Evolutionary conservation across 1,284 basidiomycete species (phyloP).

Genomic region (Cutaneotrichosporon cavernicola): DNA sequence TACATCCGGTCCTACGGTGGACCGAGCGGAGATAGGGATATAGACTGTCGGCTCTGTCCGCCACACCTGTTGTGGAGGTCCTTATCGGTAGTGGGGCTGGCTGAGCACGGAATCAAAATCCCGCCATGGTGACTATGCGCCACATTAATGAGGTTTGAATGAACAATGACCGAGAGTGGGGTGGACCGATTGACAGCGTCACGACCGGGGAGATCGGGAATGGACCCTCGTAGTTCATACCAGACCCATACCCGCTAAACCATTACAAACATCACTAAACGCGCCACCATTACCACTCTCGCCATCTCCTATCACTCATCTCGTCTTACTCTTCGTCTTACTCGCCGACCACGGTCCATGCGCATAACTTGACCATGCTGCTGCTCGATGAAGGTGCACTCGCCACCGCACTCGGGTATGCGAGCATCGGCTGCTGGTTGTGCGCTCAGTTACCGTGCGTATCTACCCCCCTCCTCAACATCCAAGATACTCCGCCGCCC

Average conservation of each 20-base stretch:
- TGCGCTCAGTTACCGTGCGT: slow-evolving; percentile 88
- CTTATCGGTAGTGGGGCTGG: too few species aligned
- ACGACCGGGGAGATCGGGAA: too few species aligned
- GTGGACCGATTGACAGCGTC: too few species aligned
- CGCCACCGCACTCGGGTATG: slow-evolving; percentile 58
- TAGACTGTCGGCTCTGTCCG: too few species aligned
- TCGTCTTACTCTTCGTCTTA: background rate
- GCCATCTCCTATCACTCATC: background rate
- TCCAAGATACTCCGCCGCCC: background rate
- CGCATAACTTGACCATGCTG: slow-evolving; percentile 10
- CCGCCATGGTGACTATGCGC: too few species aligned
- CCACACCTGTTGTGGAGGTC: too few species aligned
- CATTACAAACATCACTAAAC: background rate
- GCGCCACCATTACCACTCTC: background rate
- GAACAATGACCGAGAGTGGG: too few species aligned
- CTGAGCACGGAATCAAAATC: too few species aligned
- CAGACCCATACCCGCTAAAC: background rate
- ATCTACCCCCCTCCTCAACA: background rate
- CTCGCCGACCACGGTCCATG: background rate
- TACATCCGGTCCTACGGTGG: too few species aligned
- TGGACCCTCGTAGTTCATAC: background rate
- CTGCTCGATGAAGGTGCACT: slow-evolving; percentile 14
- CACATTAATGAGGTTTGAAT: too few species aligned
- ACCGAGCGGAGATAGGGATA: too few species aligned
- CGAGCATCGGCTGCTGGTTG: slow-evolving; percentile 82